Base-by-base conservation (phyloP, 2,329 filamentous ascomycete species). In the Sordariomycetes sp. region DNA sequence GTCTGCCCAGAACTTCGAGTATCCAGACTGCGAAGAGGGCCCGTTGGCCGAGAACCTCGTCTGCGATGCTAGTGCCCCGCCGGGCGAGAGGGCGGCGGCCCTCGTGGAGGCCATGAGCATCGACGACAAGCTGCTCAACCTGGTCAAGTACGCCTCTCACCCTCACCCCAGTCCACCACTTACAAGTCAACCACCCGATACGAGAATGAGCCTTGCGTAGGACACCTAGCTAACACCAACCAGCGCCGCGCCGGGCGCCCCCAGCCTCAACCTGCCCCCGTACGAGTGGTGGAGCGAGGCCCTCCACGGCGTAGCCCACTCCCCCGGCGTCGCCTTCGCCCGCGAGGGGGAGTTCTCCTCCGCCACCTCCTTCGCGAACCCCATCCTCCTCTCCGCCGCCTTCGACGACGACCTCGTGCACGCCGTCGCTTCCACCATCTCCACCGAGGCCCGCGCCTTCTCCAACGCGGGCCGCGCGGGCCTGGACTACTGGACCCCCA, bases 241-340 rank as follows among this genome's bases (percentile, higher is more conserved):
- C 12, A 72, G 70, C 59, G 66, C 68, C 57, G 68, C 66, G 4
- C 66, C 75, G 0, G 82, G 82, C 0, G 77, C 80, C 7, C 71
- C 78, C 1, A 72, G 82, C 32, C 72, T 87, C 0, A 82, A 82
- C 5, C 69, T 86, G 0, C 77, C 79, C 0, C 66, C 75, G 0
- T 87, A 87, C 62, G 72, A 80, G 62, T 84, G 82, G 73, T 86
- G 82, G 80, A 79, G 75, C 52, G 81, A 84, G 67, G 83, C 79
- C 1, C 75, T 87, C 0, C 85, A 87, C 64, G 85, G 85, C 1
- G 72, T 88, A 0, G 83, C 79, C 3, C 65, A 62, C 3, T 76
- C 75, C 22, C 78, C 78, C 0, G 83, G 81, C 0, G 80, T 82
- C 79, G 1, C 79, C 28, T 59, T 59, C 52, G 24, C 37, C 20